Conservation (phyloP, 257 asterid species). For the Capsicum rhomboideum region DNA sequence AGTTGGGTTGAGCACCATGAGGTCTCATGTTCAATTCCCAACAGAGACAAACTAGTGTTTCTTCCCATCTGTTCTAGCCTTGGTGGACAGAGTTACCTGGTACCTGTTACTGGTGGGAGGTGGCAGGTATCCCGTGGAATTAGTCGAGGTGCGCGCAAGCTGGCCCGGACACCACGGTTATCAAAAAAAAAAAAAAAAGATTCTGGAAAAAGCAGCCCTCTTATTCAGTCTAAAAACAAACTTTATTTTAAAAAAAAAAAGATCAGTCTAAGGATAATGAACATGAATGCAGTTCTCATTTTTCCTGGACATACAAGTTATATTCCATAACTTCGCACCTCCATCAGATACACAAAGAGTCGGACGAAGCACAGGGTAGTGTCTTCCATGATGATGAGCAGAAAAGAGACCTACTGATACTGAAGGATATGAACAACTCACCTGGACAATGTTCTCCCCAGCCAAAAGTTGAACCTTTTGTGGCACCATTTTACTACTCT, state of each 20-base stretch:
- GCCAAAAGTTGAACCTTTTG: slow-evolving; percentile 87
- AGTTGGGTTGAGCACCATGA: too few species aligned
- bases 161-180: too few species aligned
- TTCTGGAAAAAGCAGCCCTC: not conserved
- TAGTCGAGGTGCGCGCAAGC: too few species aligned
- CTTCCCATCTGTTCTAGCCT: too few species aligned
- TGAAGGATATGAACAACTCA: slow-evolving; percentile 9
- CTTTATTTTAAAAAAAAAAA: not conserved
- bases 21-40: too few species aligned
- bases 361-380: not conserved
- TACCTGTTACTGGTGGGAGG: too few species aligned
- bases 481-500: slow-evolving; percentile 99
- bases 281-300: not conserved
- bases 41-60: too few species aligned
- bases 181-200: too few species aligned
- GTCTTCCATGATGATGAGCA: not conserved
- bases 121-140: too few species aligned
- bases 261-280: not conserved
- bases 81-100: too few species aligned
- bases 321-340: not conserved
- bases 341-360: not conserved
- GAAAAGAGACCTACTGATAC: not conserved
- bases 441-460: slow-evolving; percentile 91
- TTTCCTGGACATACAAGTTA: not conserved
- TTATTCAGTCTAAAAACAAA: not conserved